A percentile compares a stretch with the other conserved stretches of the same genome.
These are phyloP conservation scores for Staphylotrichum longicolle DNA, from an alignment of 495 filamentous ascomycete genomes.

Conservation along the genomic window DNA sequence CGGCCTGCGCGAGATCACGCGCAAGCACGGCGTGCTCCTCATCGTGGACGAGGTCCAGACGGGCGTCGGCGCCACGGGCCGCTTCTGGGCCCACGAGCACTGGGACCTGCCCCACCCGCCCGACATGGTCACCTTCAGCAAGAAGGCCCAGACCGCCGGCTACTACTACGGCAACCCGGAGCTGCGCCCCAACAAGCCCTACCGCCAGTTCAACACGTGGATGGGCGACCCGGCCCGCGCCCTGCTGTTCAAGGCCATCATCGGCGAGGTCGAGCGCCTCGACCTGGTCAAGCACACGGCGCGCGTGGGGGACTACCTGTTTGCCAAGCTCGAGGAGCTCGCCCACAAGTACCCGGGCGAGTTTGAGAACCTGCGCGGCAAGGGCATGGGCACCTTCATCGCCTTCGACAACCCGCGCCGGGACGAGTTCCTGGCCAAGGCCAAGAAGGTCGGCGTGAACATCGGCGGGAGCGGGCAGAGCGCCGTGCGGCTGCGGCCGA, in stretches of 20 bases:
- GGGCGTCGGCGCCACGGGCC: constrained; percentile 90
- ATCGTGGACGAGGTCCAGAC: constrained; percentile 99
- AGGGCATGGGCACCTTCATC: constrained; percentile 95
- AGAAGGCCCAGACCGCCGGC: constrained; percentile 97
- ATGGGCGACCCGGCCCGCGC: constrained; percentile 96
- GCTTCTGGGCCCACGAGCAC: constrained; percentile 99
- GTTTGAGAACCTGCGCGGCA: constrained; percentile 86
- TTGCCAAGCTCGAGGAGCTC: constrained; percentile 63
- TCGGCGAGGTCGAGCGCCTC: constrained; percentile 80
- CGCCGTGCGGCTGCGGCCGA: constrained; percentile 85
- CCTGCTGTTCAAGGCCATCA: constrained; percentile 87
- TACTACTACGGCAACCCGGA: constrained; percentile 91
- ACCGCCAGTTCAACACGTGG: constrained; percentile 99
- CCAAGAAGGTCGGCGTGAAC: constrained; percentile 83
- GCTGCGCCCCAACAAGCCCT: constrained; percentile 96
- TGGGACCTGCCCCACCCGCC: constrained; percentile 83
- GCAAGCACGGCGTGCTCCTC: constrained; percentile 80
- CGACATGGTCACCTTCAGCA: constrained; percentile 98
- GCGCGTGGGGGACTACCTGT: constrained; percentile 80
- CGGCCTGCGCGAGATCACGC: constrained; percentile 80
- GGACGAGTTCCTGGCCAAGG: constrained; percentile 79
- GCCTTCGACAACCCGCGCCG: constrained; percentile 88
- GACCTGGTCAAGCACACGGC: constrained; percentile 81
- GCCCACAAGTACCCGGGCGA: constrained; percentile 74
- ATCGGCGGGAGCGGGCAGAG: constrained; percentile 82